Conservation (phyloP, 2,329 filamentous ascomycete genomes). For the Biscogniauxia sp. region DNA sequence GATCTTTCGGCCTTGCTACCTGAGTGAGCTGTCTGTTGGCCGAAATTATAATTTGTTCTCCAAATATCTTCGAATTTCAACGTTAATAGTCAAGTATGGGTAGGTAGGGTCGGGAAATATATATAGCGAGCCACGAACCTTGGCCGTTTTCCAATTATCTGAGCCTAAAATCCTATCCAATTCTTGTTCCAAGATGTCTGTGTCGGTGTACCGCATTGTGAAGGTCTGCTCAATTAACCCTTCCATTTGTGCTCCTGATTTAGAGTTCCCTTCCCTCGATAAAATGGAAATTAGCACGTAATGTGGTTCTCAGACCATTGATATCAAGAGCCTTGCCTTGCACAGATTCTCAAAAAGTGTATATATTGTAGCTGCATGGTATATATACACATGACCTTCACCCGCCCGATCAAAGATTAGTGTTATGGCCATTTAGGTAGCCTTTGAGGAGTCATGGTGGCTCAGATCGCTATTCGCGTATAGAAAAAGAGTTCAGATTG, state of each 20-base stretch:
- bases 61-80: neutral
- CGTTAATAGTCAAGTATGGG: no score
- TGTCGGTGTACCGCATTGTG: neutral
- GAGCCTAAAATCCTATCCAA: neutral
- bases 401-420: neutral
- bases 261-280: neutral
- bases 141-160: neutral
- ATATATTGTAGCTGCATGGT: no score
- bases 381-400: neutral
- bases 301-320: no score
- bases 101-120: no score
- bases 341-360: neutral
- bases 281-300: neutral
- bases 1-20: neutral
- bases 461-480: neutral
- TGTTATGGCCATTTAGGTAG: neutral
- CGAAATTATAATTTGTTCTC: neutral
- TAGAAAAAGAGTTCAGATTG: neutral
- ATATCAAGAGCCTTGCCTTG: no score
- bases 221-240: neutral
- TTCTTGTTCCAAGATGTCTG: neutral
- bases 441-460: neutral
- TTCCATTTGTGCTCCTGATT: neutral
- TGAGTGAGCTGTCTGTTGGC: neutral
- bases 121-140: neutral